Evolutionary conservation across 768 basidiomycete genomes (phyloP).

Genomic region (Rhodocollybia butyracea): DNA sequence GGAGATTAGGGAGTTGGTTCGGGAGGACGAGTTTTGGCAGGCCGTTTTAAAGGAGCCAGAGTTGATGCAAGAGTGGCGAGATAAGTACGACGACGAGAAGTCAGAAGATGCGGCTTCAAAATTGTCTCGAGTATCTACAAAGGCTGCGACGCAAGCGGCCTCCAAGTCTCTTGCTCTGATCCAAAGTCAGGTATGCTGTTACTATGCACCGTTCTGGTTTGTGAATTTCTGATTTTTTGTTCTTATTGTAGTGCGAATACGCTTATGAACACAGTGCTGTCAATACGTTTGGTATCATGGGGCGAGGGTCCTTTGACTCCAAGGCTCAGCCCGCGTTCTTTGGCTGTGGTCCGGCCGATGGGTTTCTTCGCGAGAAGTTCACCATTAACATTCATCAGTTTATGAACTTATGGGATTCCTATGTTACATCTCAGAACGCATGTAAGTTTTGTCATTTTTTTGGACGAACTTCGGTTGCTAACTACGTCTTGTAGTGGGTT

Average conservation of each 20-base stretch:
- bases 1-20: too few species aligned
- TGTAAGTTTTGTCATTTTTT: not conserved
- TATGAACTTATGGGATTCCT: not conserved
- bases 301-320: not conserved
- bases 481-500: not conserved
- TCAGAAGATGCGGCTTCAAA: too few species aligned
- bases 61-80: not conserved
- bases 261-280: too few species aligned
- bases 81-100: slow-evolving; percentile 10
- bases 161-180: too few species aligned
- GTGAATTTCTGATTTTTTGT: too few species aligned
- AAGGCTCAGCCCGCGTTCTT: not conserved
- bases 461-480: not conserved
- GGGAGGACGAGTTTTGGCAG: too few species aligned
- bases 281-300: slow-evolving; percentile 14
- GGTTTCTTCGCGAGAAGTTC: not conserved
- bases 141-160: too few species aligned
- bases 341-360: not conserved
- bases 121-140: too few species aligned
- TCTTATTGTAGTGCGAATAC: too few species aligned
- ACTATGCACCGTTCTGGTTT: too few species aligned
- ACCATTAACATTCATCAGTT: not conserved
- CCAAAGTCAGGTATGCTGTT: too few species aligned
- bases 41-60: not conserved
- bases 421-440: not conserved